Conservation (phyloP, 2,329 filamentous ascomycete genomes). For the Pestalotiopsis sp. region DNA sequence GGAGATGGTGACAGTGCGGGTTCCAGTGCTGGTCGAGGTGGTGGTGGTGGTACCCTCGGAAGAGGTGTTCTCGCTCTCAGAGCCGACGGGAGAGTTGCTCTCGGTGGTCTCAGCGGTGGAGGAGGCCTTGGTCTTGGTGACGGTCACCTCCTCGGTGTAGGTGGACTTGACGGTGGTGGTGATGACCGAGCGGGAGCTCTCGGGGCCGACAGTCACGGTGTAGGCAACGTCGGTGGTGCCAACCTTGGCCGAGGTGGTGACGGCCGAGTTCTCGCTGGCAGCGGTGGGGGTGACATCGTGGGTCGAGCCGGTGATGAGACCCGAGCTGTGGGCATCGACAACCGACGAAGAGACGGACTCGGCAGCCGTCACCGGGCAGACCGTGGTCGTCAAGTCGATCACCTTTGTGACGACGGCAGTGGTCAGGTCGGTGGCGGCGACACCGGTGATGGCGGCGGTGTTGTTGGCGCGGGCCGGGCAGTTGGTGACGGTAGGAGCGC, state of each 20-base stretch:
- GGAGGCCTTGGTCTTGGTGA: constrained; percentile 14
- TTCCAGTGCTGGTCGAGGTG: constrained; percentile 32
- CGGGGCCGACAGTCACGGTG: constrained; percentile 31
- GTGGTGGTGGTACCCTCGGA: constrained; percentile 29
- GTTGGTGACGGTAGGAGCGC: constrained; percentile 36
- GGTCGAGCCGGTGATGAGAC: constrained; percentile 31
- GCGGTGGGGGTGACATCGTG: constrained; percentile 22
- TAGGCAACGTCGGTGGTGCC: constrained; percentile 22
- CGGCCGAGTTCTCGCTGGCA: constrained; percentile 15
- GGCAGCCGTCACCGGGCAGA: constrained; percentile 37
- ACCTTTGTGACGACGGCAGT: constrained; percentile 36
- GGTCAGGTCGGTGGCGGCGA: constrained; percentile 15
- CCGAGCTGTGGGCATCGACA: constrained; percentile 32
- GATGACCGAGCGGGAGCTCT: constrained; percentile 27
- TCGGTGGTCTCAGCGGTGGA: not conserved
- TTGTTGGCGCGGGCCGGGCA: constrained; percentile 31
- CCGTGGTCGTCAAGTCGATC: constrained; percentile 36
- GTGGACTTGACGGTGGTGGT: constrained; percentile 34
- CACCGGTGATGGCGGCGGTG: constrained; percentile 15
- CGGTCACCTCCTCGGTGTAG: constrained; percentile 28
- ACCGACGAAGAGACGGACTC: constrained; percentile 32
- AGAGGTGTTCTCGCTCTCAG: constrained; percentile 16
- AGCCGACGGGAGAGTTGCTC: constrained; percentile 15
- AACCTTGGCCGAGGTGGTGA: constrained; percentile 12
- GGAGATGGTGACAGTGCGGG: constrained; percentile 31